Percentiles rank a stretch among this genome's conserved stretches.
Evolutionary conservation across 179 eudicot species (phyloP).

Genomic region (Silene vulgaris): DNA sequence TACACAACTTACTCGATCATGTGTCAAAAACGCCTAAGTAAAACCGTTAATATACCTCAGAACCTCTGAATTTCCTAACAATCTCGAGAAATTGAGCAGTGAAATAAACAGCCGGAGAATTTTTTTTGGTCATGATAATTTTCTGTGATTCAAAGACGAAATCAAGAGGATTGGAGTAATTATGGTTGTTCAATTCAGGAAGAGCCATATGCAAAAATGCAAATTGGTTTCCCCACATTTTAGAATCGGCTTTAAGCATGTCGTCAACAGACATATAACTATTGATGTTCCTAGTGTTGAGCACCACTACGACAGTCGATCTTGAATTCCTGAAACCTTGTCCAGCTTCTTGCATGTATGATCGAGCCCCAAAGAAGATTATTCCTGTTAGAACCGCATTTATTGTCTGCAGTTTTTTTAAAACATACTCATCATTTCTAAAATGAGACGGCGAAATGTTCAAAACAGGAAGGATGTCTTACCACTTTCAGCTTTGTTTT

Average conservation of each 20-base stretch:
- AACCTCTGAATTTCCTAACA: slow-evolving; percentile 46
- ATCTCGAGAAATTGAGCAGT: slow-evolving; percentile 56
- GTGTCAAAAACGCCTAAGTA: too few relatives aligned
- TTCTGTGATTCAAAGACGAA: slow-evolving; percentile 42
- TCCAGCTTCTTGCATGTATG: slow-evolving; percentile 55
- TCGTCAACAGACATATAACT: slow-evolving; percentile 57
- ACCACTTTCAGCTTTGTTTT: slow-evolving; percentile 57
- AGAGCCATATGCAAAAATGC: slow-evolving; percentile 57
- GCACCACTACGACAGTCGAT: slow-evolving; percentile 64
- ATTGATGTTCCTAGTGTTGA: slow-evolving; percentile 57
- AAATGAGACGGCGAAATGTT: background rate
- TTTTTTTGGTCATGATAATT: slow-evolving; percentile 43
- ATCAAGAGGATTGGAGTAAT: slow-evolving; percentile 34
- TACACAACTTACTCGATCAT: too few relatives aligned
- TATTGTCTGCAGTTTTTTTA: slow-evolving; percentile 41
- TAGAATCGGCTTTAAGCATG: slow-evolving; percentile 40
- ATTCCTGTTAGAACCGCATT: slow-evolving; percentile 64
- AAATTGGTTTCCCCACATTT: slow-evolving; percentile 73
- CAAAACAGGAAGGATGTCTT: slow-evolving; percentile 14
- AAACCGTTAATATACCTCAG: slow-evolving; percentile 48
- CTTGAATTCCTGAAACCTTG: slow-evolving; percentile 24
- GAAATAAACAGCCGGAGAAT: slow-evolving; percentile 55
- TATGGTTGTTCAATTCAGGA: slow-evolving; percentile 28
- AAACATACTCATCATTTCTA: too few relatives aligned
- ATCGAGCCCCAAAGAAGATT: slow-evolving; percentile 48